Percentiles rank a stretch among this genome's conserved stretches.
These are phyloP conservation scores for Mycena indigotica DNA, from an alignment of 768 basidiomycete genomes.

Conservation along the genomic window DNA sequence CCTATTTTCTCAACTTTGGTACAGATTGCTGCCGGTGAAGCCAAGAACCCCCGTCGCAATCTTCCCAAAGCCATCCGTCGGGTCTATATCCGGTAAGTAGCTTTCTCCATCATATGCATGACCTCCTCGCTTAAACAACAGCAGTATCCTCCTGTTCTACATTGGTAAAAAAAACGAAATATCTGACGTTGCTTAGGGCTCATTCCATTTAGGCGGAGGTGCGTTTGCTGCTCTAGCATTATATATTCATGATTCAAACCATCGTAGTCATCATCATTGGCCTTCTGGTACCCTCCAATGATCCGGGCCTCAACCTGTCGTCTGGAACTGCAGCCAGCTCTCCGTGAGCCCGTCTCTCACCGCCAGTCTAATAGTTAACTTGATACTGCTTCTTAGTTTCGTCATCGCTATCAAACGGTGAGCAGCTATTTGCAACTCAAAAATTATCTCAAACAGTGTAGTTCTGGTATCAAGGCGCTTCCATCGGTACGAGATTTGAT, in stretches of 20 bases:
- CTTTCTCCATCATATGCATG: slow-evolving; percentile 55
- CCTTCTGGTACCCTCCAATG: slow-evolving; percentile 76
- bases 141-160: slow-evolving; percentile 84
- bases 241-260: too few relatives aligned
- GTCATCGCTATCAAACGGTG: slow-evolving; percentile 77
- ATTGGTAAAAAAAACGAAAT: slow-evolving; percentile 35
- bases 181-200: neutral
- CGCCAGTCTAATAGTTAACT: neutral
- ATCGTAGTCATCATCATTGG: slow-evolving; percentile 61
- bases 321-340: slow-evolving; percentile 70
- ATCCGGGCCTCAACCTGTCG: slow-evolving; percentile 52
- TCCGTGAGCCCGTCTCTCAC: slow-evolving; percentile 41
- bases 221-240: too few relatives aligned
- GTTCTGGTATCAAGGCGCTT: slow-evolving; percentile 82
- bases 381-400: slow-evolving; percentile 40
- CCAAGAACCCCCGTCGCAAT: slow-evolving; percentile 79
- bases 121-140: neutral
- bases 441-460: slow-evolving; percentile 20
- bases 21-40: slow-evolving; percentile 86
- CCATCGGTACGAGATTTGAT: slow-evolving; percentile 65
- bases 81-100: slow-evolving; percentile 67
- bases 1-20: slow-evolving; percentile 4
- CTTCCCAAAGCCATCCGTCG: slow-evolving; percentile 66
- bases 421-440: neutral
- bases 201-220: neutral